Evolutionary conservation across 306 rosid species (phyloP).

Genomic region (Arachis hypogaea): DNA sequence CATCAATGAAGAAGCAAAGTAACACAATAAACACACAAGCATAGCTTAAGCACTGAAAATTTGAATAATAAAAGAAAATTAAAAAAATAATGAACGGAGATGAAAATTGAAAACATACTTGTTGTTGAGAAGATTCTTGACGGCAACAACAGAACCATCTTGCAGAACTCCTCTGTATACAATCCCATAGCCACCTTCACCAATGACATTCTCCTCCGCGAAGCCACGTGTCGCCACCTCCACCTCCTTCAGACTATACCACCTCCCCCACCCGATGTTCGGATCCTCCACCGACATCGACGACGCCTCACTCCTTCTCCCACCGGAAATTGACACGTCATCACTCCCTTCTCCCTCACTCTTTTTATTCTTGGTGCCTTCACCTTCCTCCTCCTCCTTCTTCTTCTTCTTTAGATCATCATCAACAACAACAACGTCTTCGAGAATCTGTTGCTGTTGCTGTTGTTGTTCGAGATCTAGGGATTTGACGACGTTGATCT

Average conservation of each 20-base stretch:
- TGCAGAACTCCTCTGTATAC: conserved; percentile 75
- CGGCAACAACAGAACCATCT: conserved; percentile 86
- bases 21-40: not conserved
- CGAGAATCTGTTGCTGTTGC: conserved; percentile 40
- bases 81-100: not conserved
- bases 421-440: conserved; percentile 16
- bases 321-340: conserved; percentile 31
- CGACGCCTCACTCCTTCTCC: conserved; percentile 38
- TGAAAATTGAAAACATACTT: conserved; percentile 56
- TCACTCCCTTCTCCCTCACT: conserved; percentile 48
- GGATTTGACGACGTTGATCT: conserved; percentile 67
- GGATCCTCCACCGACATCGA: conserved; percentile 54
- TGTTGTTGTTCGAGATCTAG: conserved; percentile 37
- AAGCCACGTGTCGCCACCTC: conserved; percentile 78
- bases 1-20: not conserved
- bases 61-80: not conserved
- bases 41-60: not conserved
- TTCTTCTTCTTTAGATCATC: conserved; percentile 35
- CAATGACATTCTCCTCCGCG: conserved; percentile 71
- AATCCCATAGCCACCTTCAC: conserved; percentile 95
- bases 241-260: conserved; percentile 83
- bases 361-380: conserved; percentile 27
- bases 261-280: conserved; percentile 91
- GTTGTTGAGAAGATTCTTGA: conserved; percentile 92
- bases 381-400: conserved; percentile 18